Evolutionary conservation across 2,329 filamentous ascomycete species (phyloP).

Genomic region (Neopestalotiopsis sp.): DNA sequence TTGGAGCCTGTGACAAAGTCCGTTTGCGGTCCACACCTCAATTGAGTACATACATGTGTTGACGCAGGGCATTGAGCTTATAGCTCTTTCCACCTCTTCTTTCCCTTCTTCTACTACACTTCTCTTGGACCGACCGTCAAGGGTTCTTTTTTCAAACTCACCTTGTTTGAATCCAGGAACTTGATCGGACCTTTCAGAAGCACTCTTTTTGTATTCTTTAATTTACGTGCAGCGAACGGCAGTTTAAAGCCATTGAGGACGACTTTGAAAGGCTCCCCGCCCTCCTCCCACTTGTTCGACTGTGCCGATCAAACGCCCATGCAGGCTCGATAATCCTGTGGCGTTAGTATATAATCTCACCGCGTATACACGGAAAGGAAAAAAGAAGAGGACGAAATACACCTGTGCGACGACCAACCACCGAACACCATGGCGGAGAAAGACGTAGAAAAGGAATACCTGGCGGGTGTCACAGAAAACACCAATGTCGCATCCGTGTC

Average conservation of each 20-base stretch:
- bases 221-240: background rate
- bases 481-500: constrained; percentile 18
- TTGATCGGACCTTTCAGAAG: background rate
- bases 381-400: background rate
- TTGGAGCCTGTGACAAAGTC: background rate
- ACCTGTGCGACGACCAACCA: background rate
- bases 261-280: background rate
- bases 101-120: background rate
- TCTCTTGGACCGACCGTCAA: background rate
- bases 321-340: constrained; percentile 5
- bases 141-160: background rate
- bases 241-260: background rate
- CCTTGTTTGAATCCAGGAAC: constrained; percentile 1
- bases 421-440: constrained; percentile 11
- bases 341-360: background rate
- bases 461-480: background rate
- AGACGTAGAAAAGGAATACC: constrained; percentile 20
- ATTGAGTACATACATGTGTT: background rate
- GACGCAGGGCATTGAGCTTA: background rate
- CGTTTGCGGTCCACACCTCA: background rate
- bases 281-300: background rate
- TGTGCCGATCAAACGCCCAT: background rate
- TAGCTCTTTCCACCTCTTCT: background rate
- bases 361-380: background rate
- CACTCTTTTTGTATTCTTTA: background rate